Evolutionary conservation across 768 basidiomycete species (phyloP).

Genomic region (Hygrocybe coccinea): DNA sequence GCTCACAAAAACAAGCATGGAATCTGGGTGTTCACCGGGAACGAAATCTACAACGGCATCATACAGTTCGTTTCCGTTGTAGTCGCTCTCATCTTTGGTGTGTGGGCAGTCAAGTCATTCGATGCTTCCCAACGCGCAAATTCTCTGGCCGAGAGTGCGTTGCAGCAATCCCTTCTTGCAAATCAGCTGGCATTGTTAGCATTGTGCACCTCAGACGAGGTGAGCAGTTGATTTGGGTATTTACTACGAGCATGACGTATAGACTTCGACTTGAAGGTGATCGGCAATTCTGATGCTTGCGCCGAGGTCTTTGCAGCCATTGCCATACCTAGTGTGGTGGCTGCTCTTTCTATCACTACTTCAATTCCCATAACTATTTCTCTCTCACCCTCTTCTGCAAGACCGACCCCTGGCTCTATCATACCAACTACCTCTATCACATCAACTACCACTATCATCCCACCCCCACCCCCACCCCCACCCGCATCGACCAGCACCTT

Average conservation of each 20-base stretch:
- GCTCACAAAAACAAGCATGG: too few relatives aligned
- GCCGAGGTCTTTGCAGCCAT: background rate
- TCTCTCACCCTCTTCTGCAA: too few relatives aligned
- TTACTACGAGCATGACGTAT: background rate
- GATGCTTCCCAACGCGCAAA: conserved; percentile 1
- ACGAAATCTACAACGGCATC: background rate
- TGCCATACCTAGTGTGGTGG: background rate
- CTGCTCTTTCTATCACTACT: background rate
- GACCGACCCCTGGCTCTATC: too few relatives aligned
- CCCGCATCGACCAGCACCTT: too few relatives aligned
- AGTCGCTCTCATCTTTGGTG: conserved; percentile 1
- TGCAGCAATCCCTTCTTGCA: background rate
- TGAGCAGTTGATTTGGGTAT: conserved; percentile 5
- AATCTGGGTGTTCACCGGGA: background rate
- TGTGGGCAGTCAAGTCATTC: conserved; percentile 5
- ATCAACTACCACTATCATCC: too few relatives aligned
- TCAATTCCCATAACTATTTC: background rate
- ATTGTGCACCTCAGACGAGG: background rate
- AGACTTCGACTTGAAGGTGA: background rate
- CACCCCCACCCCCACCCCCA: too few relatives aligned
- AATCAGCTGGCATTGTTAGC: conserved; percentile 3
- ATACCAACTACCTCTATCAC: too few relatives aligned
- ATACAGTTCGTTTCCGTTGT: background rate
- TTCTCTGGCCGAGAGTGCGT: background rate
- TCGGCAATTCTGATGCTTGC: background rate